Base-by-base conservation (phyloP, 768 basidiomycete genomes). In the Agrocybe praecox region DNA sequence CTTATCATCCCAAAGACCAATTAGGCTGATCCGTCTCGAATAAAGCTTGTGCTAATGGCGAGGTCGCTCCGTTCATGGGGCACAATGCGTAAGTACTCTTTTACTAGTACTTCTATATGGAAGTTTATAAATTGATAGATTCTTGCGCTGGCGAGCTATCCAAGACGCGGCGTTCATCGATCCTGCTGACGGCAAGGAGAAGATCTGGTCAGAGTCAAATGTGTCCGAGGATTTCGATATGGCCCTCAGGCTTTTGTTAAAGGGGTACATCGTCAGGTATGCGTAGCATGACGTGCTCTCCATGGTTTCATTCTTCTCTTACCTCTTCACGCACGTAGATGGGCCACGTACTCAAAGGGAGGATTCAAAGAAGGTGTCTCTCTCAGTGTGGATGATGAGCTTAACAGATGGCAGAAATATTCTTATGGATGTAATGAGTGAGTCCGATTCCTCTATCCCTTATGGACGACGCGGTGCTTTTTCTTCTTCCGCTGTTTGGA, bases 291-390 rank as follows among this genome's bases (percentile, higher is more conserved):
- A 42, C 45, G 22, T 40, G 46, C 34, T 14, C 24, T 49, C 47
- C 24, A 49, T n/a, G 21, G 14, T 26, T 23, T 9, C n/a, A n/a
- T n/a, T 21, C 21, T 11, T 26, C 40, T 43, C 7, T 34, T 49
- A 43, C 23, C 18, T 46, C 23, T 52, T n/a, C n/a, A n/a, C 72
- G 53, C 78, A 75, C 58, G 26, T 9, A 84, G 85, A 8, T 88
- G 90, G 92, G 90, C 91, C 48, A 91, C 90, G 1, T 96, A 96
- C 69, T 87, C 86, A 1, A 79, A 87, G n/a, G 86, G 90, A 33
- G 87, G 79, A 4, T 96, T 95, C 79, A 90, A 94, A 73, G 94
- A 96, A 68, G 94, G 94, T 61, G 94, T 96, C 23, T 90, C 89
- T 1, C 77, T 96, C 24, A 94, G 90, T 3, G 84, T 86, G 61